Conservation (phyloP, 768 basidiomycete species). For the Boletus subparvulus region DNA sequence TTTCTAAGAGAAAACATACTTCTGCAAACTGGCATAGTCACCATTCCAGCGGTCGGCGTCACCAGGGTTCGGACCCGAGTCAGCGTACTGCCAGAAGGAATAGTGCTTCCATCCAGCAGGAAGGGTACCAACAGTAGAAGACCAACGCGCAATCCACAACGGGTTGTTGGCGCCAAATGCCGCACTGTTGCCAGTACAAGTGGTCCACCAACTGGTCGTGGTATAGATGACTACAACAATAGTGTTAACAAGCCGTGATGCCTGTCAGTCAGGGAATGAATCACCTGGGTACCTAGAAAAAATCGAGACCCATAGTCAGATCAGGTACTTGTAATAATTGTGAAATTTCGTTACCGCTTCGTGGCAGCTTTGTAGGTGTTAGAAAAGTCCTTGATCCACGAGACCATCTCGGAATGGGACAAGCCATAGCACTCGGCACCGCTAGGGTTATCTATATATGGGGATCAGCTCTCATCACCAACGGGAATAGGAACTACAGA, state of each 20-base stretch:
- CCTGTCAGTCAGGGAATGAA: background rate
- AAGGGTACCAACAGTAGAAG: constrained; percentile 49
- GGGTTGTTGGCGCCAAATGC: constrained; percentile 52
- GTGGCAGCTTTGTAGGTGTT: constrained; percentile 53
- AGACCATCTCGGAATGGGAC: constrained; percentile 54
- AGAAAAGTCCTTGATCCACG: constrained; percentile 63
- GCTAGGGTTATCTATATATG: constrained; percentile 46
- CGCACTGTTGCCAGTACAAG: constrained; percentile 60
- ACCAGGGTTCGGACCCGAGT: constrained; percentile 55
- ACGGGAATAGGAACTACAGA: constrained; percentile 23
- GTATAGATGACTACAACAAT: constrained; percentile 52
- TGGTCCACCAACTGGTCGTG: constrained; percentile 66
- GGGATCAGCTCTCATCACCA: background rate
- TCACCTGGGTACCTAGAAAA: constrained; percentile 42
- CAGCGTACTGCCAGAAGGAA: constrained; percentile 63
- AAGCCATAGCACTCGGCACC: constrained; percentile 56
- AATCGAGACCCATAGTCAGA: background rate
- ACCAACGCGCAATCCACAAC: constrained; percentile 59
- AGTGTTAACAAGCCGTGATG: background rate
- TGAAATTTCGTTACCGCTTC: constrained; percentile 37
- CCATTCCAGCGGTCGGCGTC: constrained; percentile 61
- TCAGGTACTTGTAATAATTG: background rate
- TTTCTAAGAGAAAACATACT: constrained; percentile 25
- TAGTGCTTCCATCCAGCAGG: constrained; percentile 57
- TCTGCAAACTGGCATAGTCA: constrained; percentile 40